Evolutionary conservation across 306 rosid genomes (phyloP).

Genomic region (Corylus avellana): DNA sequence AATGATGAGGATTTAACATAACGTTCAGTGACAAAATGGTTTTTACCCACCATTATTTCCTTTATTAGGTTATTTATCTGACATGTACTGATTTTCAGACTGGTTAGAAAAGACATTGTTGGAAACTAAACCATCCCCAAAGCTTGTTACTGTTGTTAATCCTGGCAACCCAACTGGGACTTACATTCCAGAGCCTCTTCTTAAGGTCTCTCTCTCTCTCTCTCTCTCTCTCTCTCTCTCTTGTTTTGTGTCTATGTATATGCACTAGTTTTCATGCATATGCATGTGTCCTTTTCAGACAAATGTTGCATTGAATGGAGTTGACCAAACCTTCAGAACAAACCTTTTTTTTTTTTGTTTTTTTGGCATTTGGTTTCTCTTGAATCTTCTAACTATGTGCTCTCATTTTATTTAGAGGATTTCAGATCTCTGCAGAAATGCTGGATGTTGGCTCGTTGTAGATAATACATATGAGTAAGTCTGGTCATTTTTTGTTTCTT

Average conservation of each 20-base stretch:
- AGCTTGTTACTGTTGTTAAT: conserved; percentile 89
- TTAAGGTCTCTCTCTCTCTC: conserved; percentile 56
- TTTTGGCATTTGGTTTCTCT: background rate
- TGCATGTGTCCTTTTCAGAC: background rate
- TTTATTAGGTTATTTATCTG: conserved; percentile 9
- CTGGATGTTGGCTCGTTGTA: conserved; percentile 89
- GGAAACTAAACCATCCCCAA: conserved; percentile 84
- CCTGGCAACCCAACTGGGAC: conserved; percentile 97
- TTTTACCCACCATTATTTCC: conserved; percentile 22
- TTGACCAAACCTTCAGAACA: conserved; percentile 15
- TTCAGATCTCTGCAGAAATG: conserved; percentile 66
- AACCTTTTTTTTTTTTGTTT: background rate
- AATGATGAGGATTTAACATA: conserved; percentile 12
- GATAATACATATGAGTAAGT: conserved; percentile 95
- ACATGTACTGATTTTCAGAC: conserved; percentile 54
- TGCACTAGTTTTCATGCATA: background rate
- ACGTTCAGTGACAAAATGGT: background rate
- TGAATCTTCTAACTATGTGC: conserved; percentile 29
- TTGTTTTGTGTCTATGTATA: conserved; percentile 9
- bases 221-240: conserved; percentile 13
- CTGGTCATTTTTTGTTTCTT: background rate
- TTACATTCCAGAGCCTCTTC: conserved; percentile 82
- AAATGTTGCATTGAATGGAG: background rate
- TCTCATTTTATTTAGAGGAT: conserved; percentile 66
- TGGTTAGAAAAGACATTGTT: conserved; percentile 75